Conservation (phyloP, 139 green algal genomes). For the Haematococcus lacustris region DNA sequence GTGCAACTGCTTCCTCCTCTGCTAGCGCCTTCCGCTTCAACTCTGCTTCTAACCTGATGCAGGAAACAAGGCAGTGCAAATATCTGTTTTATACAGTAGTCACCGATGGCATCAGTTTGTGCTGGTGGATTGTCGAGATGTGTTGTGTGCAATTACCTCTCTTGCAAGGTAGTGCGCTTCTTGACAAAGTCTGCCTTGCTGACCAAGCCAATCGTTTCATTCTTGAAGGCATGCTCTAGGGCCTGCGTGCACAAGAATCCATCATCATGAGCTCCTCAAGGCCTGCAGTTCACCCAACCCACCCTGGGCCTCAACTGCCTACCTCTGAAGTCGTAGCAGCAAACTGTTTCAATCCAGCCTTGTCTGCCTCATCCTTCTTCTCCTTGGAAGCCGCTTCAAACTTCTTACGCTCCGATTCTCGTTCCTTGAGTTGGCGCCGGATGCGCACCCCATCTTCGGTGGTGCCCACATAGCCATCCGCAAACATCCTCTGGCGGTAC, state of each 20-base stretch:
- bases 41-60: conserved; percentile 30
- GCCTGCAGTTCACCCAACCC: not conserved
- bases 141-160: conserved; percentile 32
- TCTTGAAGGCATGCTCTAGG: conserved; percentile 87
- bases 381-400: conserved; percentile 47
- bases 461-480: conserved; percentile 72
- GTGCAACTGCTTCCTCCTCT: conserved; percentile 30
- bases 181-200: conserved; percentile 87
- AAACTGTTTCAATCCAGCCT: conserved; percentile 52
- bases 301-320: not conserved
- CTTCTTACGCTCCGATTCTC: conserved; percentile 61
- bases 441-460: conserved; percentile 65
- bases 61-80: not conserved
- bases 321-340: conserved; percentile 50
- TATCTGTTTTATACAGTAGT: not conserved
- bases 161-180: conserved; percentile 65
- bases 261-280: not conserved
- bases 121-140: too few species aligned
- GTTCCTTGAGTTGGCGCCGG: conserved; percentile 59
- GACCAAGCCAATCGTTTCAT: conserved; percentile 90
- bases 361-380: conserved; percentile 24
- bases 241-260: conserved; percentile 31
- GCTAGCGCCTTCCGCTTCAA: conserved; percentile 25
- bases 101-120: not conserved
- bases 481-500: conserved; percentile 25